Evolutionary conservation across 2,329 filamentous ascomycete species (phyloP), one percentile per base, ranked within the genome.

Genomic region (Dryadomyces quercus-mongolicae): DNA sequence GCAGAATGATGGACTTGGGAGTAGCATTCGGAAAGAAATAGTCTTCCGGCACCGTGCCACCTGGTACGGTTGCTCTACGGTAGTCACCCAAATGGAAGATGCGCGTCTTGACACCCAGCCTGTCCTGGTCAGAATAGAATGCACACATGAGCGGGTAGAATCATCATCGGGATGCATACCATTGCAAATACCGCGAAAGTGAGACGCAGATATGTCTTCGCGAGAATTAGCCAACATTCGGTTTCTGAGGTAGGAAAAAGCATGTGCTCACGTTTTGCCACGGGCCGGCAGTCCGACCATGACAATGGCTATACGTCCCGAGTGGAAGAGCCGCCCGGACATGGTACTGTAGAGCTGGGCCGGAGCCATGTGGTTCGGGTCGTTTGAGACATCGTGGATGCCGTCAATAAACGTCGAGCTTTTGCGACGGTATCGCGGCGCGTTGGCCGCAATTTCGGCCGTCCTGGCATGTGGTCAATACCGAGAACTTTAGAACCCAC

Each of bases 81-180:
- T 98, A 98, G 70, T 98, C 93, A 55, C 94, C 93, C 16, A 98
- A 76, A 67, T 98, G 93, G 67, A 98, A 98, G 62, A 97, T 94
- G 61, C 92, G 86, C 38, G 93, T 97, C 74, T 98, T 98, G 56
- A 98, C 93, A 58, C 93, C 93, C 43, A 98, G 80, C 93, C 83
- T 86, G 54, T 21, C 2, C 7, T 25, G 9, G 45, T 51, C 25
- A 43, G 51, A 18, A 50, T 8, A 43, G 51, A 18, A 50, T 8
- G 34, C 21, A 31, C 12, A 4, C 6, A 16, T 12, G 20, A 25
- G 34, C 3, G 16, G 6, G 22, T 31, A 8, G 6, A 16, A 20
- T 20, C 38, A 20, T n/a, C n/a, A n/a, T n/a, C 15, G 18, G 44
- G 10, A 9, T 42, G 6, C 43, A 31, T 13, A 49, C 83, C 93